Base-by-base conservation (phyloP, 163 green algal species). In the Volvox carteri region DNA sequence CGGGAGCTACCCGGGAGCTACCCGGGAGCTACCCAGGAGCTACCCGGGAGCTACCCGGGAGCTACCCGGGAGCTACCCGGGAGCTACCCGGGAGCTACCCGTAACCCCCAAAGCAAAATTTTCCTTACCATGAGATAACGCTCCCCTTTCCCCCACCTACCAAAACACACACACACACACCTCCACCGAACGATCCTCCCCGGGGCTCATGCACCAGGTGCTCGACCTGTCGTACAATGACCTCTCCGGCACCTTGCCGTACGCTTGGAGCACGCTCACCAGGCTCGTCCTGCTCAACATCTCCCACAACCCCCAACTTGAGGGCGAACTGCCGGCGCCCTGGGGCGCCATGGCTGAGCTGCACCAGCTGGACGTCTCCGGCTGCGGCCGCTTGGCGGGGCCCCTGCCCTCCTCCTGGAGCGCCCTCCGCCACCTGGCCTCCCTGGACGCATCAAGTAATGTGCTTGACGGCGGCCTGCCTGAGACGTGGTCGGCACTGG, bases 261-360 rank as follows among this genome's bases (percentile, higher is more conserved):
- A 30, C 44, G 35, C 60, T 1, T 86, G 60, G 79, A 50, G 25
- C 18, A 19, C 62, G 16, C 30, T 86, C 28, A 11, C 18, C 0
- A 14, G 7, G 4, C 79, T 86, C 28, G 4, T 33, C 8, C 3
- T 7, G 35, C 60, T 86, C 5, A 30, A 86, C 62, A 18, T 52
- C 11, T 70, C 62, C 5, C 2, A 44, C 81, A 88, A 88, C 81
- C 18, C 3, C 25, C n/a, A n/a, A n/a, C 67, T 88, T 16, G 73
- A 33, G n/a, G 68, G 67, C 46, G 52, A 35, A 21, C 81, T 88
- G 48, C 81, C 81, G 1, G 21, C 33, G 21, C 60, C 21, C 46
- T 88, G 67, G 67, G 52, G 37, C n/a, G 19, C 48, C 44, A 30
- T 88, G 8, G 6, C 67, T 1, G 6, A 46, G 2, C 65, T 88